Evolutionary conservation across 2,329 filamentous ascomycete genomes (phyloP).

Genomic region (Aspergillus oerlinghausenensis): DNA sequence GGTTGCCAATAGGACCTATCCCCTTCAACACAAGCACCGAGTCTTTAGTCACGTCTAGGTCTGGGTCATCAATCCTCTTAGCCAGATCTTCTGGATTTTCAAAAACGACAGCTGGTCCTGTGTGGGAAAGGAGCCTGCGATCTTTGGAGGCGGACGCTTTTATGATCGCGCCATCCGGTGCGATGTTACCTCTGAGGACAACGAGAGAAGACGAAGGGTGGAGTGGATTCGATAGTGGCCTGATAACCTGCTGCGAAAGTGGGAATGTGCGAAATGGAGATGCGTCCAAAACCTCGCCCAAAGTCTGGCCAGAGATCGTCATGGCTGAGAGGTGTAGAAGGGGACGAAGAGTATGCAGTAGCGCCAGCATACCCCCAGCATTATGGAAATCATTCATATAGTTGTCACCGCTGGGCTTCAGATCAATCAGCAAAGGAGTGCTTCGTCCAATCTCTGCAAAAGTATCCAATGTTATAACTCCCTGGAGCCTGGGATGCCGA

Average conservation of each 20-base stretch:
- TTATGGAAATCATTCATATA: constrained; percentile 55
- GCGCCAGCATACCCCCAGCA: constrained; percentile 48
- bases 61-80: constrained; percentile 42
- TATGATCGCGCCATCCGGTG: constrained; percentile 46
- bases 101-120: constrained; percentile 46
- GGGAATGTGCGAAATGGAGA: constrained; percentile 40
- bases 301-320: constrained; percentile 46
- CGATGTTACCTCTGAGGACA: constrained; percentile 46
- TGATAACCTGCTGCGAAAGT: constrained; percentile 41
- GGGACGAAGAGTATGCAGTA: constrained; percentile 45
- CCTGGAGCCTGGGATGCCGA: constrained; percentile 45
- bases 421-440: constrained; percentile 46
- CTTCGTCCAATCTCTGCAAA: constrained; percentile 47
- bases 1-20: constrained; percentile 49
- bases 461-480: constrained; percentile 42
- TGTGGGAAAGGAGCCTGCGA: constrained; percentile 40
- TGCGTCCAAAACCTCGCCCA: constrained; percentile 43
- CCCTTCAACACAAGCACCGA: constrained; percentile 47
- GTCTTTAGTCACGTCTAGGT: constrained; percentile 41
- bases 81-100: constrained; percentile 46
- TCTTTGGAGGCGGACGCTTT: constrained; percentile 51
- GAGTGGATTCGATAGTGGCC: constrained; percentile 43
- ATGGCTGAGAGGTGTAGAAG: constrained; percentile 44
- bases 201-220: constrained; percentile 44
- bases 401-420: constrained; percentile 52